These are phyloP conservation scores for Eucalyptus sp. DNA, from an alignment of 345 rosid genomes.

Conservation along the genomic window DNA sequence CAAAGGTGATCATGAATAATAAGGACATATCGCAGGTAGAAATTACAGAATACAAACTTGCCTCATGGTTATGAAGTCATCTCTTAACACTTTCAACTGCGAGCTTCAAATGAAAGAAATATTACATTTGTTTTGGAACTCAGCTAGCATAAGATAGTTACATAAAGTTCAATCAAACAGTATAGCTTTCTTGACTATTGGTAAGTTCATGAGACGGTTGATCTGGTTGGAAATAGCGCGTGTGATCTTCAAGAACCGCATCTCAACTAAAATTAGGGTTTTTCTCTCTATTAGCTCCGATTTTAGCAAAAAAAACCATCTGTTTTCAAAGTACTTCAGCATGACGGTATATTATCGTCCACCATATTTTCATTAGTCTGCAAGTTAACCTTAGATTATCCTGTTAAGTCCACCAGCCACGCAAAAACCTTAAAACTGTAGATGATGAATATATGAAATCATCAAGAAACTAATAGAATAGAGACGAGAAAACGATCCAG, in stretches of 20 bases:
- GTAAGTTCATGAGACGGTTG: background rate
- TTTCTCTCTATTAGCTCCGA: background rate
- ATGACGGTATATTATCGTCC: background rate
- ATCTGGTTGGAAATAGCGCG: background rate
- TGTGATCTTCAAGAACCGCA: background rate
- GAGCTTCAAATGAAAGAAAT: background rate
- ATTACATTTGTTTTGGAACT: background rate
- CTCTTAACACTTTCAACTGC: background rate
- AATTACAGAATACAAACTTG: background rate
- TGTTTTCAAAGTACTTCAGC: background rate
- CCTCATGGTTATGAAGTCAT: background rate
- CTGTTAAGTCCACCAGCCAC: background rate
- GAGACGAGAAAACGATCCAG: background rate
- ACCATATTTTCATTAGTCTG: background rate
- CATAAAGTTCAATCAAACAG: background rate
- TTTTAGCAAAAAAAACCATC: background rate
- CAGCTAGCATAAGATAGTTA: background rate
- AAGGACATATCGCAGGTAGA: background rate
- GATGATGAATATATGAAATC: background rate
- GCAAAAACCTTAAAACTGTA: background rate
- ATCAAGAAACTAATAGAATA: background rate
- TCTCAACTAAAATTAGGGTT: background rate
- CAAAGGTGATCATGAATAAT: background rate
- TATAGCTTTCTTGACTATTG: background rate
- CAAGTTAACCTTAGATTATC: background rate